Evolutionary conservation across 495 filamentous ascomycete genomes (phyloP).

Genomic region (Penicillium angulare): DNA sequence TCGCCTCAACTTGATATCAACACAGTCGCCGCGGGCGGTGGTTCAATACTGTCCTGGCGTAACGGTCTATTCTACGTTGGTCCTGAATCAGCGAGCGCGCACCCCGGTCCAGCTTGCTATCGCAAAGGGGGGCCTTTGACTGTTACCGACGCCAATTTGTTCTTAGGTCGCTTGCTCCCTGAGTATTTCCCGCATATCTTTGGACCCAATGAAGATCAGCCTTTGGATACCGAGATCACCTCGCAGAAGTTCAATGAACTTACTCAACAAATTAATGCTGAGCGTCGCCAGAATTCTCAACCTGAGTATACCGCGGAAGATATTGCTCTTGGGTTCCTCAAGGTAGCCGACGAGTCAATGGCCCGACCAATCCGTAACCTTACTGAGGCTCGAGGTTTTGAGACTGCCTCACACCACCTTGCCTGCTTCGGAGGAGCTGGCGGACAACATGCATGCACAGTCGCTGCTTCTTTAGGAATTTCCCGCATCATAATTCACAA

Average conservation of each 20-base stretch:
- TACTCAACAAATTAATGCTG: slow-evolving; percentile 73
- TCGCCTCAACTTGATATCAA: slow-evolving; percentile 97
- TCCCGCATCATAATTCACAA: slow-evolving; percentile 54
- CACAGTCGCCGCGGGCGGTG: slow-evolving; percentile 92
- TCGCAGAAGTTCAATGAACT: slow-evolving; percentile 74
- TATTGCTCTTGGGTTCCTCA: slow-evolving; percentile 65
- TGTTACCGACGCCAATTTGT: slow-evolving; percentile 92
- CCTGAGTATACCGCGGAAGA: slow-evolving; percentile 81
- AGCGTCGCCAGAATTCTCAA: slow-evolving; percentile 48
- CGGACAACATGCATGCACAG: slow-evolving; percentile 53
- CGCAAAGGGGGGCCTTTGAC: slow-evolving; percentile 90
- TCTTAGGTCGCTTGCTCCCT: slow-evolving; percentile 80
- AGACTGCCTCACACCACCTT: slow-evolving; percentile 51
- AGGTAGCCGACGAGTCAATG: slow-evolving; percentile 57
- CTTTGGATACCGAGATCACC: slow-evolving; percentile 75
- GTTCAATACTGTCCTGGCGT: slow-evolving; percentile 82
- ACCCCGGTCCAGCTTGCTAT: slow-evolving; percentile 93
- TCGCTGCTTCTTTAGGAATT: slow-evolving; percentile 51
- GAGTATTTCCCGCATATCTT: slow-evolving; percentile 99
- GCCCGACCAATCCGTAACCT: slow-evolving; percentile 53
- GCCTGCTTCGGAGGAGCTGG: slow-evolving; percentile 56
- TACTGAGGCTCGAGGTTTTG: slow-evolving; percentile 51
- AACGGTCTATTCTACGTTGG: slow-evolving; percentile 97
- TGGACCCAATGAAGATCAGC: slow-evolving; percentile 85
- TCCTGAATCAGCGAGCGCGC: slow-evolving; percentile 88